Evolutionary conservation across 345 rosid genomes (phyloP), one percentile per base, ranked within the genome.

Genomic region (Eucalyptus grandis): DNA sequence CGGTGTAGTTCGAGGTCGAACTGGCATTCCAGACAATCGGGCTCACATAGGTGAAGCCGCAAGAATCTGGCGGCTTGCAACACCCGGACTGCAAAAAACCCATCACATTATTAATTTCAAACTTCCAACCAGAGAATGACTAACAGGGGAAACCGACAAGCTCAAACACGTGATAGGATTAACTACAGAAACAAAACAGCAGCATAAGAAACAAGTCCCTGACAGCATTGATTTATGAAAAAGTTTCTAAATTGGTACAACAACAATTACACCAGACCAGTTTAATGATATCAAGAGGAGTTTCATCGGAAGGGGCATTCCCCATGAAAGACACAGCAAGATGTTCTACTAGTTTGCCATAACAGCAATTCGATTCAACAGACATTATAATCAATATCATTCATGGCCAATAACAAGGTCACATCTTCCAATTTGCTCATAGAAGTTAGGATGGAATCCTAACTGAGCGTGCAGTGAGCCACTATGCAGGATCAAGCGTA

Each of bases 51-150:
- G 53, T 89, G 89, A 82, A 91, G 34, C 85, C 88, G 24, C 93
- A 90, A 26, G 53, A 40, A 37, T 86, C 88, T 44, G 93, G 86
- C 9, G 91, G 93, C 91, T 92, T 92, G 92, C 93, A 92, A 90
- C 93, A 92, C 6, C 93, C 92, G 14, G 93, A 89, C 92, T 91
- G 91, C 10, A 11, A 11, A 88, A 69, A 16, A 50, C 16, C 30
- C 14, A 22, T 21, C 85, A 40, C 30, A 22, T 77, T 21, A 30
- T 77, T 40, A 77, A 44, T 37, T 26, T 15, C 53, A 34, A 87
- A 80, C 56, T 47, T n/a, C n/a, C n/a, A 31, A 50, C 53, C 82
- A 31, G 77, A 83, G 80, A 30, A 49, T 56, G 22, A 47, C 60
- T 9, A 44, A 58, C 62, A 60, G 47, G 34, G 44, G 43, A 46